Percentiles rank a stretch among this genome's conserved stretches.
These are phyloP conservation scores for Afroboletus lepidellus DNA, from an alignment of 1,284 basidiomycete genomes.

Conservation along the genomic window DNA sequence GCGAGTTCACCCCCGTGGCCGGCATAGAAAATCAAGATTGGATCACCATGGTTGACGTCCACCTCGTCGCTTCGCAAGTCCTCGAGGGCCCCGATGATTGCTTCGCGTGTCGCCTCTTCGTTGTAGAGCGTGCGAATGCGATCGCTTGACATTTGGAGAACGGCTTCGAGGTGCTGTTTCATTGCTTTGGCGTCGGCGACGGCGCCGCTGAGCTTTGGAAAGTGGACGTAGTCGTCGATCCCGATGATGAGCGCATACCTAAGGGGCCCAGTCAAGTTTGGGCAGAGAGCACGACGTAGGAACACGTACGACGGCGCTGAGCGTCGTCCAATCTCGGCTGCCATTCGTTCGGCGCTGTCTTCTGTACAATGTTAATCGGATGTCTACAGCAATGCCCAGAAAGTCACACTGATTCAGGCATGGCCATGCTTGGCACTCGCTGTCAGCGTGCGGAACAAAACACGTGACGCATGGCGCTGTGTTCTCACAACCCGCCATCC, in stretches of 20 bases:
- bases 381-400: not conserved
- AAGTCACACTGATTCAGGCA: not conserved
- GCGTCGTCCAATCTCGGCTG: not conserved
- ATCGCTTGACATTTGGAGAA: not conserved
- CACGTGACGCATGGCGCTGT: no score
- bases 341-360: not conserved
- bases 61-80: not conserved
- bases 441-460: no score
- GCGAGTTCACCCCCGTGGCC: not conserved
- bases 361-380: not conserved
- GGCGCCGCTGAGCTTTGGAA: not conserved
- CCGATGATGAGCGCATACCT: conserved; percentile 1
- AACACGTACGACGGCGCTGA: not conserved
- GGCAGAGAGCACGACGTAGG: not conserved
- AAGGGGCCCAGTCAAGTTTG: not conserved
- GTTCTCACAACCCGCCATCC: no score
- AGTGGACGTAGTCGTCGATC: not conserved
- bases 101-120: not conserved
- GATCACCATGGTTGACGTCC: not conserved
- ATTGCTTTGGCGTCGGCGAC: conserved; percentile 1
- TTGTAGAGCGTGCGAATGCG: not conserved
- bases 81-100: not conserved
- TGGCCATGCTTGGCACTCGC: no score
- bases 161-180: not conserved
- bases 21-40: conserved; percentile 1